phyloP scores from a whole-genome alignment of 225 moss, liverwort and hornwort species.

The Polytrichum formosum region DNA sequence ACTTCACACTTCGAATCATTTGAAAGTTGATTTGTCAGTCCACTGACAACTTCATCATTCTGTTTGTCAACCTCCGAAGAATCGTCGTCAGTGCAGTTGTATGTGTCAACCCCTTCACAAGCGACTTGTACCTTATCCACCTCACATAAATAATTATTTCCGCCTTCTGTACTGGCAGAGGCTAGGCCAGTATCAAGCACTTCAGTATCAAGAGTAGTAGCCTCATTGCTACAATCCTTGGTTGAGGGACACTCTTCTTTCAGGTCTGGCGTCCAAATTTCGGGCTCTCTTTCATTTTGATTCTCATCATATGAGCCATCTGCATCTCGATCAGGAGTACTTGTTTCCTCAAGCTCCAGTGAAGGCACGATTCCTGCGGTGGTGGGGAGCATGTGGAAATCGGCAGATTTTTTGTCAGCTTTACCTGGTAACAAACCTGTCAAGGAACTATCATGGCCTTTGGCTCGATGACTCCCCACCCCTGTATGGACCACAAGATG shows the following conservation, averaged over 20 bases:
- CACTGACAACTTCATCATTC: conserved; percentile 5
- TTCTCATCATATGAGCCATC: conserved; percentile 31
- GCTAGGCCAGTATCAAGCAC: conserved; percentile 36
- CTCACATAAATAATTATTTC: conserved; percentile 17
- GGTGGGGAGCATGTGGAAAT: conserved; percentile 66
- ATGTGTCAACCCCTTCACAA: conserved; percentile 17
- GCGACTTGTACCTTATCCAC: conserved; percentile 23
- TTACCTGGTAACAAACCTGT: conserved; percentile 48
- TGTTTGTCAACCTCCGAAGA: conserved; percentile 21
- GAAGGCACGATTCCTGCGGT: conserved; percentile 34
- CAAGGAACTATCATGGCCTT: conserved; percentile 19
- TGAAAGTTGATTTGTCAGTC: conserved; percentile 6
- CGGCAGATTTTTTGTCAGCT: conserved; percentile 60
- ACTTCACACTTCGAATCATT: conserved; percentile 5
- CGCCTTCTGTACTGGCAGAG: conserved; percentile 28
- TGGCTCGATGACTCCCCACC: conserved; percentile 33
- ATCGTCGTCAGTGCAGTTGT: conserved; percentile 26
- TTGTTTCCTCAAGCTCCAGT: conserved; percentile 42
- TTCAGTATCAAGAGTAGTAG: conserved; percentile 31
- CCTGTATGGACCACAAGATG: conserved; percentile 24
- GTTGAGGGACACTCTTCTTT: conserved; percentile 39
- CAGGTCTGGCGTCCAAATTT: conserved; percentile 49
- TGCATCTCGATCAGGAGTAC: conserved; percentile 35
- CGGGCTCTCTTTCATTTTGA: conserved; percentile 40
- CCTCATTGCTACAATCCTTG: conserved; percentile 42